phyloP scores from a whole-genome alignment of 116 monocot species.

The Phalaenopsis hybrid region DNA sequence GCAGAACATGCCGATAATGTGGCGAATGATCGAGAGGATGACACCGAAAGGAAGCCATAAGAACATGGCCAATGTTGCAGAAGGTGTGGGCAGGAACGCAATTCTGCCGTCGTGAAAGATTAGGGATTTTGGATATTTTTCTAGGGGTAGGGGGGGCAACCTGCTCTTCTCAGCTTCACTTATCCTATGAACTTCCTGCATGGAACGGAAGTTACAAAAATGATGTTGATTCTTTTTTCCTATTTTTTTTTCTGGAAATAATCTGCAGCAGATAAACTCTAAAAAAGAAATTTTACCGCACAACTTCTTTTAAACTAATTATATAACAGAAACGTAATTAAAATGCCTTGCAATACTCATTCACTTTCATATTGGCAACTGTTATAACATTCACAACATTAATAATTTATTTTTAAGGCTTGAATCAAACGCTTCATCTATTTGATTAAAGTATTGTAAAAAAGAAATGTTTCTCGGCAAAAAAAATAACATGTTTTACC shows the following conservation, averaged over 20 bases:
- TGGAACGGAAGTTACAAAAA: neutral
- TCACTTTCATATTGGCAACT: too few relatives aligned
- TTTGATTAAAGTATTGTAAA: too few relatives aligned
- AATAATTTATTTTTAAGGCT: too few relatives aligned
- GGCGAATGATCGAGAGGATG: slow-evolving; percentile 28
- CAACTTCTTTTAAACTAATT: too few relatives aligned
- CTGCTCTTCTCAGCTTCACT: slow-evolving; percentile 33
- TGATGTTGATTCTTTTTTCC: neutral
- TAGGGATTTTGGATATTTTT: slow-evolving; percentile 36
- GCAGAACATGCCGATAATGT: slow-evolving; percentile 18
- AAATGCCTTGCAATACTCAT: too few relatives aligned
- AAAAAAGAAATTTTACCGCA: too few relatives aligned
- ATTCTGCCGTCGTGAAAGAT: slow-evolving; percentile 69
- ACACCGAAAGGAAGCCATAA: slow-evolving; percentile 51
- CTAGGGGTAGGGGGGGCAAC: slow-evolving; percentile 33
- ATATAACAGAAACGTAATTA: too few relatives aligned
- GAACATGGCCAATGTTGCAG: slow-evolving; percentile 37
- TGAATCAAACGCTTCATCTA: too few relatives aligned
- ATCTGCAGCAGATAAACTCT: neutral
- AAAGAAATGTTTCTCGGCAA: too few relatives aligned
- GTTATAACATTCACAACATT: too few relatives aligned
- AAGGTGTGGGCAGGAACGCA: slow-evolving; percentile 54
- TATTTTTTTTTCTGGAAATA: neutral
- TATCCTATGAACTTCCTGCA: slow-evolving; percentile 42
- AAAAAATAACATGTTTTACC: too few relatives aligned